Base-by-base conservation (phyloP, 1,284 basidiomycete genomes). In the Malassezia slooffiae region DNA sequence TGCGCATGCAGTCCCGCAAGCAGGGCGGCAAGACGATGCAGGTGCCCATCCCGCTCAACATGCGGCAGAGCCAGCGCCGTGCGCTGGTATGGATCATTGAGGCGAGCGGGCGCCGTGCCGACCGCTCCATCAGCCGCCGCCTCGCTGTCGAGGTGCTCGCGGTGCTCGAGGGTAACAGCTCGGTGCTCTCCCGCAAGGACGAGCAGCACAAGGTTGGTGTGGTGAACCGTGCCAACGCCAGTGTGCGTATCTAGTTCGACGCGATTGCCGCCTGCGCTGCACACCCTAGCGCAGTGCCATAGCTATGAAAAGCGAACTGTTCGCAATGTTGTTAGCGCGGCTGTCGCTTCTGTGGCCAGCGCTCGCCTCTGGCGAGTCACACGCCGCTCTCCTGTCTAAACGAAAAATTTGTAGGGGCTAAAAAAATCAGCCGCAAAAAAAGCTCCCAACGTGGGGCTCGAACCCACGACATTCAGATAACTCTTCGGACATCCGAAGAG, bases 161-260 rank as follows among this genome's bases (percentile, higher is more conserved):
- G 7, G 68, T 73, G 13, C 40, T 72, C 16, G 61, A 67, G 15
- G 72, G 72, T 0, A 64, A 64, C 26, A 60, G 55, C 31, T 58
- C 58, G 26, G 70, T 67, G 6, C 50, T 72, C 29, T 60, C 60
- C 24, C 70, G 61, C 39, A 67, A 68, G 52, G 62, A 70, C 36
- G 62, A 70, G 41, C 67, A 78, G 39, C 87, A 90, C 67, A 76
- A 74, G 58, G 60, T 77, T 28, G 88, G 82, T 1, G 82, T 82
- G 74, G 75, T 82, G 26, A 85, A 85, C 70, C 80, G 87, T 84
- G 55, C 58, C n/a, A 67, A 67, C 40, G 54, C 60, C 22, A 43
- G 54, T 29, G 58, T 63, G n/a, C 51, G 62, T 40, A 58, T 66
- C 34, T 66, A 44, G 24, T 27, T 21, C n/a, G n/a, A n/a, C n/a